Evolutionary conservation across 1,139 yeast species (phyloP).

Genomic region (Kodamaea anthophila): DNA sequence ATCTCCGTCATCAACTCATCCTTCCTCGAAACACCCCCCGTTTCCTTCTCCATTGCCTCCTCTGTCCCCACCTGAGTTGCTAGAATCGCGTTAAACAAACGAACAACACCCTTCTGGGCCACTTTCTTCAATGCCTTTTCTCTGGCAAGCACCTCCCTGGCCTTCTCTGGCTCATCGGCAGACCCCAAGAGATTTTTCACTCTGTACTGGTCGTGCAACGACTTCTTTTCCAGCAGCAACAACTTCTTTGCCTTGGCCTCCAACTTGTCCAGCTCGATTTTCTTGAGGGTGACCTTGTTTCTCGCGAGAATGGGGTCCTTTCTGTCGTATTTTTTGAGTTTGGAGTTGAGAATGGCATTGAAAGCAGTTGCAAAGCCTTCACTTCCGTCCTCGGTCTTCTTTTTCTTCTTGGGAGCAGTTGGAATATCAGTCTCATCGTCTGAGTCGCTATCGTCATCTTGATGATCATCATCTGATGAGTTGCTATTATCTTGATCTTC

Average conservation of each 20-base stretch:
- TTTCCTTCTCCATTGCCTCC: slow-evolving; percentile 34
- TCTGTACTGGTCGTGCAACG: slow-evolving; percentile 60
- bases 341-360: slow-evolving; percentile 77
- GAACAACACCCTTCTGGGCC: slow-evolving; percentile 93
- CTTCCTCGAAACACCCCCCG: slow-evolving; percentile 35
- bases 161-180: slow-evolving; percentile 44
- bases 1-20: slow-evolving; percentile 71
- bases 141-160: slow-evolving; percentile 54
- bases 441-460: slow-evolving; percentile 17
- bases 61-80: slow-evolving; percentile 68
- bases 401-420: slow-evolving; percentile 50
- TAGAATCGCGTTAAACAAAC: slow-evolving; percentile 83
- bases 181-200: slow-evolving; percentile 61
- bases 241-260: slow-evolving; percentile 79
- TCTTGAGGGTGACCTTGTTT: slow-evolving; percentile 60
- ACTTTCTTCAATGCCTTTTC: slow-evolving; percentile 73
- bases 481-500: slow-evolving; percentile 10
- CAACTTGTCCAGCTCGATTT: slow-evolving; percentile 72
- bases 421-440: slow-evolving; percentile 28
- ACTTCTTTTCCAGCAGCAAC: slow-evolving; percentile 65
- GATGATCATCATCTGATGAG: slow-evolving; percentile 17
- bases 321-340: slow-evolving; percentile 81
- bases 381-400: slow-evolving; percentile 59
- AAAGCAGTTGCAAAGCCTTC: slow-evolving; percentile 76
- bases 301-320: slow-evolving; percentile 86